phyloP scores from a whole-genome alignment of 257 asterid genomes.

The Thymus quinquecostatus region DNA sequence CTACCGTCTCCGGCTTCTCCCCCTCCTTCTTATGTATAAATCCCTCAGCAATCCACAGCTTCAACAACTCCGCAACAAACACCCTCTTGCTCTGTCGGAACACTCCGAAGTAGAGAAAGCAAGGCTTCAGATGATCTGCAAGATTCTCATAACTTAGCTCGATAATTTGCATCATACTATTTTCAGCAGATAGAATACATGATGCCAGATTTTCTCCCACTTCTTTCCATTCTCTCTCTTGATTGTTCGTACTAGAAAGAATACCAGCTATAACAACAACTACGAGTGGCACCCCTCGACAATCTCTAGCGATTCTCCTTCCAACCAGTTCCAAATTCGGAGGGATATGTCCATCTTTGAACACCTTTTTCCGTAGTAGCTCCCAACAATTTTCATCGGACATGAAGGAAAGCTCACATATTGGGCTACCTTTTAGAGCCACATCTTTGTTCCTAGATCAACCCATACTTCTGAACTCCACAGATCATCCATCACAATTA shows the following conservation, averaged over 20 bases:
- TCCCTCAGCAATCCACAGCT: constrained; percentile 45
- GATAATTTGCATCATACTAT: constrained; percentile 23
- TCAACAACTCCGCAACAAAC: constrained; percentile 11
- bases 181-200: not conserved
- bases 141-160: constrained; percentile 42
- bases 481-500: not conserved
- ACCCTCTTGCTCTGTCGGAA: constrained; percentile 31
- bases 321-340: constrained; percentile 23
- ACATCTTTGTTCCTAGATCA: constrained; percentile 26
- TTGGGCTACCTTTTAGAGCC: constrained; percentile 13
- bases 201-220: constrained; percentile 29
- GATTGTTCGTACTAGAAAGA: too few relatives aligned
- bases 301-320: constrained; percentile 30
- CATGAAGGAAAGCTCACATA: constrained; percentile 18
- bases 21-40: constrained; percentile 17
- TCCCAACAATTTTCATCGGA: constrained; percentile 38
- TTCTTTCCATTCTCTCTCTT: constrained; percentile 24
- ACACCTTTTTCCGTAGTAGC: constrained; percentile 38
- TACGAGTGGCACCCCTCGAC: constrained; percentile 45
- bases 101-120: constrained; percentile 44
- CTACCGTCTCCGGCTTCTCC: not conserved
- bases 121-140: constrained; percentile 38
- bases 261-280: constrained; percentile 46
- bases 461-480: constrained; percentile 40
- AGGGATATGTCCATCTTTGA: constrained; percentile 30